These are phyloP conservation scores for Pseudogymnoascus sp. DNA, from an alignment of 2,329 filamentous ascomycete genomes.

Conservation along the genomic window DNA sequence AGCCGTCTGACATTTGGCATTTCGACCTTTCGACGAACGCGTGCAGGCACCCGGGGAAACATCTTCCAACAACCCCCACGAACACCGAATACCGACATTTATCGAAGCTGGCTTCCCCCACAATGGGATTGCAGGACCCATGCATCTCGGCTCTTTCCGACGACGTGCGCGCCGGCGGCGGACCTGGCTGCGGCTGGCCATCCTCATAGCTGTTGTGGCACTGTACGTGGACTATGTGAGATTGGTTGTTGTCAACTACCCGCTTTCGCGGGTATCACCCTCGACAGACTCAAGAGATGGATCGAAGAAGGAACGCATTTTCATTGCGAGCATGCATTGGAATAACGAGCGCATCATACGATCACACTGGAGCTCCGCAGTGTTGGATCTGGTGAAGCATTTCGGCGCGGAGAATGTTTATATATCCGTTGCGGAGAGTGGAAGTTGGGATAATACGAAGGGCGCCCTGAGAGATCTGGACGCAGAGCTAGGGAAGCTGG, in stretches of 20 bases:
- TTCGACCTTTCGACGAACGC: not conserved
- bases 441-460: slow-evolving; percentile 64
- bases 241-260: not conserved
- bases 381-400: slow-evolving; percentile 49
- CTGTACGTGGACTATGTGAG: slow-evolving; percentile 16
- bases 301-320: slow-evolving; percentile 40
- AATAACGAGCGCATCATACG: slow-evolving; percentile 57
- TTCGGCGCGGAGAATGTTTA: slow-evolving; percentile 61
- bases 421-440: slow-evolving; percentile 62
- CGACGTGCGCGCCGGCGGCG: slow-evolving; percentile 14
- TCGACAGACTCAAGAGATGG: not conserved
- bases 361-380: slow-evolving; percentile 54
- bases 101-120: slow-evolving; percentile 5
- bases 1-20: not conserved
- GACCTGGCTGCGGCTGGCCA: slow-evolving; percentile 13
- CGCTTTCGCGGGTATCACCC: slow-evolving; percentile 10
- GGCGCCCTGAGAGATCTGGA: slow-evolving; percentile 53
- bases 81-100: not conserved
- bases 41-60: slow-evolving; percentile 1
- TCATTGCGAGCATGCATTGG: slow-evolving; percentile 64
- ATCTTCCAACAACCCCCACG: not conserved
- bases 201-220: slow-evolving; percentile 11
- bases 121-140: slow-evolving; percentile 10
- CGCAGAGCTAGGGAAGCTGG: slow-evolving; percentile 41
- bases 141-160: slow-evolving; percentile 14